These are phyloP conservation scores for Blastocystis sp. DNA, from an alignment of 352 stramenopile genomes.

Conservation along the genomic window DNA sequence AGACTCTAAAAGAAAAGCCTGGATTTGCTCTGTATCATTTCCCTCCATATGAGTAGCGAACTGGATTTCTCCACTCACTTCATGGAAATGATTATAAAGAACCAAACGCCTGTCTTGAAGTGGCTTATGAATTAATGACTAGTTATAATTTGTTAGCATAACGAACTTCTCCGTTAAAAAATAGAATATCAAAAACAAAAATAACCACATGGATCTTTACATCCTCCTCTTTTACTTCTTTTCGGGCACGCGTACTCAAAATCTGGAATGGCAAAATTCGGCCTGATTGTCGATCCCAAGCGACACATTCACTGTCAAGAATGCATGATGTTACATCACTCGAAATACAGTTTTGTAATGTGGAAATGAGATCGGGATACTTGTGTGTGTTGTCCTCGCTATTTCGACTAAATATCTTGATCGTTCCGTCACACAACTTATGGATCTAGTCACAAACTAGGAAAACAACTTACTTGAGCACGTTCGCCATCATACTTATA, in stretches of 20 bases:
- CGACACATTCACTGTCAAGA: constrained; percentile 96
- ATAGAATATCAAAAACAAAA: constrained; percentile 97
- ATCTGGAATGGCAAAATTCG: constrained; percentile 97
- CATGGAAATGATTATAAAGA: constrained; percentile 82
- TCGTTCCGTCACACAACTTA: constrained; percentile 76
- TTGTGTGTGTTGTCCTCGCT: constrained; percentile 94
- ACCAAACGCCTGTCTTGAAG: constrained; percentile 82
- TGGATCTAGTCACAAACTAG: constrained; percentile 70
- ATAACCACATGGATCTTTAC: constrained; percentile 76
- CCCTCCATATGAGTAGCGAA: constrained; percentile 80
- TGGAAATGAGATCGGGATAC: constrained; percentile 83
- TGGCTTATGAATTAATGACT: constrained; percentile 81
- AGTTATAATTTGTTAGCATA: neutral
- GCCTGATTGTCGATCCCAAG: constrained; percentile 87
- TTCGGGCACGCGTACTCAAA: constrained; percentile 90
- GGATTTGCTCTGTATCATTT: constrained; percentile 76
- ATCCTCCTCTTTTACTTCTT: constrained; percentile 69
- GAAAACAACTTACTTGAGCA: constrained; percentile 73
- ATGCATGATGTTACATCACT: constrained; percentile 76
- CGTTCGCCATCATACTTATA: constrained; percentile 99
- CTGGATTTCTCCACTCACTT: constrained; percentile 85
- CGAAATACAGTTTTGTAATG: constrained; percentile 67
- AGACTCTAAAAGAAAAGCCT: constrained; percentile 87
- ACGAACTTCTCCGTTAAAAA: constrained; percentile 81
- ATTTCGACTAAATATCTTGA: constrained; percentile 95